A percentile compares a stretch with the other conserved stretches of the same genome.
These are phyloP conservation scores for Verticillium klebahnii DNA, from an alignment of 2,329 filamentous ascomycete genomes.

Conservation along the genomic window DNA sequence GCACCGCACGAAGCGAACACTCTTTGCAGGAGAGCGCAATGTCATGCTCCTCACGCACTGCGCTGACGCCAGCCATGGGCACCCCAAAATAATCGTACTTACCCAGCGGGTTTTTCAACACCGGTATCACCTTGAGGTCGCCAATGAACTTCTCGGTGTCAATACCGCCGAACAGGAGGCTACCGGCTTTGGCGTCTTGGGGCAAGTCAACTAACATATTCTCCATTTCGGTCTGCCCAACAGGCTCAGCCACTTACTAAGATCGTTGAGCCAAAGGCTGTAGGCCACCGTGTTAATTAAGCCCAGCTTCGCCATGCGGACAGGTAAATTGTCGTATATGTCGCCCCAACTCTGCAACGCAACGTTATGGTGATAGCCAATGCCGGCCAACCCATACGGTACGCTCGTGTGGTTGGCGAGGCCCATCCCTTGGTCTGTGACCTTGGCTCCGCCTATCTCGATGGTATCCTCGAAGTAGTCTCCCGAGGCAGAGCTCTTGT, in stretches of 20 bases:
- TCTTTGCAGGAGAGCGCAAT: not conserved
- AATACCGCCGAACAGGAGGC: constrained; percentile 75
- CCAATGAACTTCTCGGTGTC: constrained; percentile 71
- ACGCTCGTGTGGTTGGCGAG: constrained; percentile 51
- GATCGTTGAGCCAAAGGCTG: constrained; percentile 63
- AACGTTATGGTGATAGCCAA: constrained; percentile 55
- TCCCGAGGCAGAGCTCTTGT: constrained; percentile 70
- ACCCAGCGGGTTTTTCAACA: constrained; percentile 37
- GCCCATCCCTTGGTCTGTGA: constrained; percentile 57
- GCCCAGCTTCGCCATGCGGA: constrained; percentile 57
- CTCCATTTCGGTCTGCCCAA: not conserved
- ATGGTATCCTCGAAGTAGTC: constrained; percentile 67
- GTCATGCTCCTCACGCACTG: not conserved
- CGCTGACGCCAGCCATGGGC: constrained; percentile 28
- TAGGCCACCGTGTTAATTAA: constrained; percentile 64
- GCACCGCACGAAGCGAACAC: constrained; percentile 49
- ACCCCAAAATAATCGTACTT: constrained; percentile 43
- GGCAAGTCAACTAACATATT: constrained; percentile 2
- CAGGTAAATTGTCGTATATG: constrained; percentile 56
- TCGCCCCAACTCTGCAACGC: constrained; percentile 27
- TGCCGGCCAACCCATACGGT: constrained; percentile 52
- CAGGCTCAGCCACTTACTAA: constrained; percentile 21
- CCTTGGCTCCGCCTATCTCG: constrained; percentile 42
- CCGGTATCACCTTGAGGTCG: constrained; percentile 54
- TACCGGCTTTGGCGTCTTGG: constrained; percentile 56